Evolutionary conservation across 2,329 filamentous ascomycete species (phyloP).

Genomic region (Ophiostoma sp.): DNA sequence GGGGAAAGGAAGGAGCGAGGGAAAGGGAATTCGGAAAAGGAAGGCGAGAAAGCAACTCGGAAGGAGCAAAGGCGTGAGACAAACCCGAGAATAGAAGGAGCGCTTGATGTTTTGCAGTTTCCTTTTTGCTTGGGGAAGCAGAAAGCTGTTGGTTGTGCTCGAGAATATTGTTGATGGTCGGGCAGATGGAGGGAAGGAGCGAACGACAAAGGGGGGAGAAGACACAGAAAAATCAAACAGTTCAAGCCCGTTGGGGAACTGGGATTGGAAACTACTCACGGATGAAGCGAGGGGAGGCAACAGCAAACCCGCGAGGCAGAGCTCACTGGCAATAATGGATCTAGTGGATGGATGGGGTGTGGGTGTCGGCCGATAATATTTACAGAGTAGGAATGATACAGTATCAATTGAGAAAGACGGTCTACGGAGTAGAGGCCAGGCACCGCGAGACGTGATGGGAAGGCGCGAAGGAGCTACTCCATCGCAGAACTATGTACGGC

Average conservation of each 20-base stretch:
- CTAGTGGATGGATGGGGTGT: conserved; percentile 10
- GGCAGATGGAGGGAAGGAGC: conserved; percentile 24
- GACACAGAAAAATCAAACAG: background rate
- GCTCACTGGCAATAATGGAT: conserved; percentile 6
- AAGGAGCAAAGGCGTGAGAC: conserved; percentile 7
- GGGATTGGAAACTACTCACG: conserved; percentile 12
- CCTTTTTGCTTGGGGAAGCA: conserved; percentile 16
- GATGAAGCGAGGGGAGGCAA: conserved; percentile 14
- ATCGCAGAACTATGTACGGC: background rate
- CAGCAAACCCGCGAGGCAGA: conserved; percentile 4
- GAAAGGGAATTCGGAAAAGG: background rate
- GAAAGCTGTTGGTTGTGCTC: conserved; percentile 18
- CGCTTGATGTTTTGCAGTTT: background rate
- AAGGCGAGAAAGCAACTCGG: background rate
- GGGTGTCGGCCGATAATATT: conserved; percentile 1
- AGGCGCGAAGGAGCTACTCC: conserved; percentile 12
- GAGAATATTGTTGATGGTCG: conserved; percentile 19
- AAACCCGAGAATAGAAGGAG: conserved; percentile 7
- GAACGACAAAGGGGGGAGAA: conserved; percentile 6
- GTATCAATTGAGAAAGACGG: background rate
- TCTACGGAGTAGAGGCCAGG: conserved; percentile 10
- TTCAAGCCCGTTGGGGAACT: conserved; percentile 12
- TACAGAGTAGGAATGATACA: background rate
- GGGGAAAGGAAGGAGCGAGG: conserved; percentile 12
- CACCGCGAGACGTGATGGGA: conserved; percentile 2